Evolutionary conservation across 169 alveolate genomes (phyloP), one percentile per base, ranked within the genome.

Genomic region (Theileria sp.): DNA sequence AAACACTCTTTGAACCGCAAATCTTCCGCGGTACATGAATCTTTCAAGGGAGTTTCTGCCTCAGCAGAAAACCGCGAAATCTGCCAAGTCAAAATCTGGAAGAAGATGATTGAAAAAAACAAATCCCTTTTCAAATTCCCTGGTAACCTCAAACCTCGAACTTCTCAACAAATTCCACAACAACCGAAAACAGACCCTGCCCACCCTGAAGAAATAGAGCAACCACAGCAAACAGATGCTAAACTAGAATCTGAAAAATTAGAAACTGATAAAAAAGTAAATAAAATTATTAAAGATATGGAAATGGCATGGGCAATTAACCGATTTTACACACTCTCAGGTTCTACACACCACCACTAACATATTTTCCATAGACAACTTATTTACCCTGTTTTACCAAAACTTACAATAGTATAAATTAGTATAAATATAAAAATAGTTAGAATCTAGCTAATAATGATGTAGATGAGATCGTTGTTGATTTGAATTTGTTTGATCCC

Each of bases 31-130:
- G 12, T 67, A 5, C 44, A 36, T 13, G 86, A 83, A 13, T 56
- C 50, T 23, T 68, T 83, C 68, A 83, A 83, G 64, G 36, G 86
- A 4, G 78, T 83, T 4, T 77, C 86, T 19, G 68, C 89, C n/a
- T 77, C 86, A 36, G 89, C 75, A 28, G 86, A 83, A 58, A 61
- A 77, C 28, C 83, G 89, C 13, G 89, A 83, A 54, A 70, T 77
- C 26, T 83, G 89, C 67, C 89, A 83, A 65, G 74, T 83, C 49
- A 73, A 77, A 50, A n/a, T 80, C 30, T 83, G 89, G 89, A 73
- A 80, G 30, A 34, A 80, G 23, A 76, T 68, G 44, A 26, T 83
- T 21, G 86, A 83, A 69, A 83, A 69, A 54, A 80, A 74, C 23
- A 79, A 75, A 30, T 25, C 62, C 44, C 87, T 74, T 23, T 74